These are phyloP conservation scores for Mrakia gelida DNA, from an alignment of 768 basidiomycete genomes.

Conservation along the genomic window DNA sequence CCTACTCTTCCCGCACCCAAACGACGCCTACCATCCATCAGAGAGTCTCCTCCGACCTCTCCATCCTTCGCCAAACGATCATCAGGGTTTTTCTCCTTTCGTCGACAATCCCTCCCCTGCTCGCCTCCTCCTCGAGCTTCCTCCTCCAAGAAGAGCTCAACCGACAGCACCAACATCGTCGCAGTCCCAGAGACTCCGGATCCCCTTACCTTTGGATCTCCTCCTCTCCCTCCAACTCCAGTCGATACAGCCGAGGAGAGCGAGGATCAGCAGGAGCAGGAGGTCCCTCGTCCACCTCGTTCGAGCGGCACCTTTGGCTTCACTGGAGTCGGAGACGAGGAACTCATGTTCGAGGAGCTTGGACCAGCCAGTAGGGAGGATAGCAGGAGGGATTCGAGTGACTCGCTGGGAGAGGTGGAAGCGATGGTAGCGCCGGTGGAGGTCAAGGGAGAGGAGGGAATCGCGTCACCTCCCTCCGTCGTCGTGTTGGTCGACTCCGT, in stretches of 20 bases:
- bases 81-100: slow-evolving; percentile 4
- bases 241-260: neutral
- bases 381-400: neutral
- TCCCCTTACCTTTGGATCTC: neutral
- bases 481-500: neutral
- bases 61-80: neutral
- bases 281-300: neutral
- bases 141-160: neutral
- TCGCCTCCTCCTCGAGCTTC: neutral
- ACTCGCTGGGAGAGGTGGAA: neutral
- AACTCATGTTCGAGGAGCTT: slow-evolving; percentile 5
- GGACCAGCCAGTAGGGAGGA: neutral
- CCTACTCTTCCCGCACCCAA: neutral
- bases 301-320: neutral
- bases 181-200: neutral
- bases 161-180: neutral
- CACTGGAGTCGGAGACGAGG: neutral
- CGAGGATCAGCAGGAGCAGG: neutral
- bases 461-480: neutral
- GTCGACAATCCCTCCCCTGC: neutral
- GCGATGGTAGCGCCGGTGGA: neutral
- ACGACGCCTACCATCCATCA: slow-evolving; percentile 1
- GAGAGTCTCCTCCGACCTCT: slow-evolving; percentile 2
- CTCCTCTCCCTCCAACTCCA: neutral
- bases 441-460: neutral